A percentile compares a stretch with the other conserved stretches of the same genome.
phyloP scores from a whole-genome alignment of 306 rosid species.

The Quercus ilex region DNA sequence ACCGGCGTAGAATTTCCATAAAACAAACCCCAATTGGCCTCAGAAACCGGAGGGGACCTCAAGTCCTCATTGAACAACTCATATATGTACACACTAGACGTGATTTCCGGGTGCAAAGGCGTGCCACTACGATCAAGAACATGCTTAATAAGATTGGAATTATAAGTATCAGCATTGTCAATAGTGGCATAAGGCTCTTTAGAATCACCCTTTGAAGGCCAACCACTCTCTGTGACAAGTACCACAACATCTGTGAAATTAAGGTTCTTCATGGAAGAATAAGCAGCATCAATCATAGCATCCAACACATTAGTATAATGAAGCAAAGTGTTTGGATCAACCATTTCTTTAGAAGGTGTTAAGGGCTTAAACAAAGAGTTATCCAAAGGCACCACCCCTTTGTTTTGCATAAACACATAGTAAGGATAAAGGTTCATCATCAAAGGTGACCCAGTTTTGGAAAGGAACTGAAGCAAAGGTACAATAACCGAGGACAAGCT shows the following conservation, averaged over 20 bases:
- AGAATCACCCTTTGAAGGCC: constrained; percentile 84
- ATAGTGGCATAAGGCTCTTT: constrained; percentile 74
- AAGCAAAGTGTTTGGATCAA: constrained; percentile 84
- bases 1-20: constrained; percentile 61
- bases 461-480: constrained; percentile 64
- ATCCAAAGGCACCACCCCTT: constrained; percentile 67
- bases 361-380: constrained; percentile 72
- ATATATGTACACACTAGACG: constrained; percentile 68
- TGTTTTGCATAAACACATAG: constrained; percentile 85
- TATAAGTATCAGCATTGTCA: constrained; percentile 69
- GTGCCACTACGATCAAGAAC: constrained; percentile 75
- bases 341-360: constrained; percentile 75
- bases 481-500: constrained; percentile 34
- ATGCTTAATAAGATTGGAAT: constrained; percentile 81
- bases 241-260: constrained; percentile 66
- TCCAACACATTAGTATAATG: constrained; percentile 79
- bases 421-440: constrained; percentile 88
- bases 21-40: constrained; percentile 85
- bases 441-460: constrained; percentile 59
- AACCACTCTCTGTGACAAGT: constrained; percentile 76
- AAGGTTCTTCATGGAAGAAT: constrained; percentile 78
- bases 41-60: constrained; percentile 77
- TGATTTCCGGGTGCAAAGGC: constrained; percentile 72
- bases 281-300: constrained; percentile 86
- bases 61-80: constrained; percentile 79